Evolutionary conservation across 1,284 basidiomycete genomes (phyloP).

Genomic region (Abortiporus biennis): DNA sequence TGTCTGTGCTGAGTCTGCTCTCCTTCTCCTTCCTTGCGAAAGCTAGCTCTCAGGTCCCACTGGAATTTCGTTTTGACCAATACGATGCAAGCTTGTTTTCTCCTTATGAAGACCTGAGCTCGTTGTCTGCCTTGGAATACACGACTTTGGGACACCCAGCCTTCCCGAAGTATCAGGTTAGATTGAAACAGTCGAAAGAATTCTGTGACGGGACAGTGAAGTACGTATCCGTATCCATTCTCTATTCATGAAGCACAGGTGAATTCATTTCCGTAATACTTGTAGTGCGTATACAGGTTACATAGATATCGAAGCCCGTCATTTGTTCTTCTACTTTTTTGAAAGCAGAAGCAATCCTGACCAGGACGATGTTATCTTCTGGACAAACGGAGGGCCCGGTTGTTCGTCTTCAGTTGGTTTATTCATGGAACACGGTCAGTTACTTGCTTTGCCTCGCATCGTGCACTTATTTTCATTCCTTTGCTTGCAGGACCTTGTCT

Average conservation of each 20-base stretch:
- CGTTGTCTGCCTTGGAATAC: slow-evolving; percentile 34
- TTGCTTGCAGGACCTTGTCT: slow-evolving; percentile 39
- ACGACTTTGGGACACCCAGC: slow-evolving; percentile 43
- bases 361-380: slow-evolving; percentile 32
- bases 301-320: slow-evolving; percentile 64
- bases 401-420: slow-evolving; percentile 52
- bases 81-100: slow-evolving; percentile 35
- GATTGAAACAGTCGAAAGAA: slow-evolving; percentile 38
- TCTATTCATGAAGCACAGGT: background rate
- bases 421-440: slow-evolving; percentile 58
- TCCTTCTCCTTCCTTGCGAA: too few species aligned
- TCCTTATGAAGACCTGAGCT: slow-evolving; percentile 33
- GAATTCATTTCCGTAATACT: background rate
- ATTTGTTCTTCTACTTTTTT: slow-evolving; percentile 82
- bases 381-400: slow-evolving; percentile 39
- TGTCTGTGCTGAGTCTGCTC: too few species aligned
- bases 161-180: slow-evolving; percentile 47
- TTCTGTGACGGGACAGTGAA: slow-evolving; percentile 21
- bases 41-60: background rate
- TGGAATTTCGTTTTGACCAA: background rate
- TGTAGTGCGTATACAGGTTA: slow-evolving; percentile 44
- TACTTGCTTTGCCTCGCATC: background rate
- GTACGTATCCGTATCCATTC: slow-evolving; percentile 10
- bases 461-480: background rate
- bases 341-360: slow-evolving; percentile 36